These are phyloP conservation scores for Lepidium didymum DNA, from an alignment of 345 rosid genomes.

Conservation along the genomic window DNA sequence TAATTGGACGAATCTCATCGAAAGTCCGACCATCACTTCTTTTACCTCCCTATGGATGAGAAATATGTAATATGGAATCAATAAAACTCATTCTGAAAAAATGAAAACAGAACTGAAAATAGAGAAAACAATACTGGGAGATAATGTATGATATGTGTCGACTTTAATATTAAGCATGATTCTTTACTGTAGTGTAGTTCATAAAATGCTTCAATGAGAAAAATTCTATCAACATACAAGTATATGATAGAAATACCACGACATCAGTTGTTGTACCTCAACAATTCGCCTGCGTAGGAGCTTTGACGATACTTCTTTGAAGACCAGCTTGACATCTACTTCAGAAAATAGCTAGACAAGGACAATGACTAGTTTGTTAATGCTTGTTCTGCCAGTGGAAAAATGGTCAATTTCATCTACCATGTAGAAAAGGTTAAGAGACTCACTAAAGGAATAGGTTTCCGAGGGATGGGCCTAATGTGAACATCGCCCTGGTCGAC, in stretches of 20 bases:
- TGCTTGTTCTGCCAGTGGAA: not conserved
- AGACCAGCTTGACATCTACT: conserved; percentile 97
- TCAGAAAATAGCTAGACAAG: conserved; percentile 60
- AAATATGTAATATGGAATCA: not conserved
- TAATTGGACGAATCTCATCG: conserved; percentile 78
- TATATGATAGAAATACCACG: not conserved
- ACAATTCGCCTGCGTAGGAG: conserved; percentile 82
- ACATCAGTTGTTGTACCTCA: conserved; percentile 52
- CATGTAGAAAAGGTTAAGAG: conserved; percentile 2
- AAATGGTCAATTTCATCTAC: conserved; percentile 2
- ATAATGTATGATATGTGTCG: not conserved
- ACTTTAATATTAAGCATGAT: not conserved
- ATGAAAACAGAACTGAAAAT: not conserved
- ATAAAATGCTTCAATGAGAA: not conserved
- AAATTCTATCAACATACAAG: not conserved
- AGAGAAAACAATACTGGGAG: not conserved
- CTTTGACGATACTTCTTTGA: conserved; percentile 88
- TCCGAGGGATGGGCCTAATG: conserved; percentile 74
- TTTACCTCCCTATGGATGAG: conserved; percentile 69
- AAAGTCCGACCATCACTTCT: conserved; percentile 92
- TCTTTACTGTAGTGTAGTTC: not conserved
- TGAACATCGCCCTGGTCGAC: conserved; percentile 98
- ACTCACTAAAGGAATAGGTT: conserved; percentile 65
- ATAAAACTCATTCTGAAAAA: not conserved
- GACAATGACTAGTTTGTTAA: conserved; percentile 20